A percentile compares a stretch with the other conserved stretches of the same genome.
Conservation (phyloP, 768 basidiomycete genomes). For the Mycena venus region DNA sequence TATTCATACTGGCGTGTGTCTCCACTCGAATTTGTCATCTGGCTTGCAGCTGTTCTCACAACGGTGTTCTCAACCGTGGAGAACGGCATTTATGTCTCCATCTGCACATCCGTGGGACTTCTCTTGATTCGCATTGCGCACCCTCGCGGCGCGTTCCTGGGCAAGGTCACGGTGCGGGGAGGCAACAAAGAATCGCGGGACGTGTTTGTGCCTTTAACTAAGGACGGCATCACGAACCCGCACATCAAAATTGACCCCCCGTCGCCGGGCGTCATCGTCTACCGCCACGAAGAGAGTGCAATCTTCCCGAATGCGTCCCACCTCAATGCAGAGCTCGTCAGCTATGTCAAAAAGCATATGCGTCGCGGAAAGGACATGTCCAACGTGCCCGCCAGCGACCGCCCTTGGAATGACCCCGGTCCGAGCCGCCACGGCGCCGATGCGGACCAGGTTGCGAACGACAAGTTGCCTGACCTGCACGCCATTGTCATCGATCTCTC, state of each 20-base stretch:
- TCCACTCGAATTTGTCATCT: conserved; percentile 93
- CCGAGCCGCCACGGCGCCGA: conserved; percentile 63
- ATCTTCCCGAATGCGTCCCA: conserved; percentile 85
- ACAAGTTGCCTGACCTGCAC: conserved; percentile 74
- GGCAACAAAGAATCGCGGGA: conserved; percentile 67
- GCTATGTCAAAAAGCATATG: conserved; percentile 84
- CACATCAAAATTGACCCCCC: conserved; percentile 82
- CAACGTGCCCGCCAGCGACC: conserved; percentile 73
- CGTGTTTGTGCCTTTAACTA: conserved; percentile 84
- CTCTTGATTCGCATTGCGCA: conserved; percentile 89
- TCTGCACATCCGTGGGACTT: conserved; percentile 82
- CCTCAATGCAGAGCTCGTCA: conserved; percentile 80
- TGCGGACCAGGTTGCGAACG: conserved; percentile 64
- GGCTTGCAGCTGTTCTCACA: conserved; percentile 87
- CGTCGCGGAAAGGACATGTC: conserved; percentile 82
- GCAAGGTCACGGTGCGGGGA: conserved; percentile 76
- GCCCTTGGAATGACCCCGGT: conserved; percentile 96
- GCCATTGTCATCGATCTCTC: conserved; percentile 96
- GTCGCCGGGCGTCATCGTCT: conserved; percentile 89
- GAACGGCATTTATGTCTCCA: conserved; percentile 91
- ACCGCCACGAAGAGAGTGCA: conserved; percentile 92
- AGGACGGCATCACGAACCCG: conserved; percentile 74
- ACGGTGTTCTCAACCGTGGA: conserved; percentile 96
- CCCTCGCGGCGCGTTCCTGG: conserved; percentile 92
- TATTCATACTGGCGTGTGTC: conserved; percentile 95